Percentiles rank a stretch among this genome's conserved stretches.
These are phyloP conservation scores for Phytophthora quininea DNA, from an alignment of 352 stramenopile genomes.

Conservation along the genomic window DNA sequence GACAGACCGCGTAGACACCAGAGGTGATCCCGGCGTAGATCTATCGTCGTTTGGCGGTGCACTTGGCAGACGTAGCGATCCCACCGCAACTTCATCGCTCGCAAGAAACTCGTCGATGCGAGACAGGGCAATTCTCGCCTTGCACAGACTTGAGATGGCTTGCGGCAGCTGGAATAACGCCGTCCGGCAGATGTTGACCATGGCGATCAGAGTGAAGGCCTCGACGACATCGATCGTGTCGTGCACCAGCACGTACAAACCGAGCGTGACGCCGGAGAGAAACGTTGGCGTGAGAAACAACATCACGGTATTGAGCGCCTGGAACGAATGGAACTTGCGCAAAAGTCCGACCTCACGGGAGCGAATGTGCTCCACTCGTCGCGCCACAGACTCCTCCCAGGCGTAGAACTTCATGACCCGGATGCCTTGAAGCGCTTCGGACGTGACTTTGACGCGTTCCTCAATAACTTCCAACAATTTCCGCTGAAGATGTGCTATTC, in stretches of 20 bases:
- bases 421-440: constrained; percentile 91
- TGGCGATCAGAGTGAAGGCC: constrained; percentile 46
- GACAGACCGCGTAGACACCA: too few species aligned
- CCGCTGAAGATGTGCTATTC: constrained; percentile 23
- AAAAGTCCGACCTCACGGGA: constrained; percentile 47
- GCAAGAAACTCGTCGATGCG: too few species aligned
- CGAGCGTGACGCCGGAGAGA: constrained; percentile 19
- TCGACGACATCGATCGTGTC: constrained; percentile 38
- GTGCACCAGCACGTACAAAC: constrained; percentile 46
- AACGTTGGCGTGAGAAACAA: constrained; percentile 52
- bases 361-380: constrained; percentile 50
- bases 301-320: constrained; percentile 56
- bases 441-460: constrained; percentile 92
- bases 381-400: constrained; percentile 67
- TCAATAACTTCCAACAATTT: constrained; percentile 44
- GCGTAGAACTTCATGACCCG: constrained; percentile 92
- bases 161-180: too few species aligned
- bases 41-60: too few species aligned
- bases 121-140: too few species aligned
- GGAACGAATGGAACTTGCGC: constrained; percentile 58
- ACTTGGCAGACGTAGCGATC: too few species aligned
- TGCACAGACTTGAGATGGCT: too few species aligned
- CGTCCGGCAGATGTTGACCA: background rate
- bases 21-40: too few species aligned
- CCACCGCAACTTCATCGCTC: too few species aligned